Conservation (phyloP, 1,284 basidiomycete genomes). For the Inonotus obliquus region DNA sequence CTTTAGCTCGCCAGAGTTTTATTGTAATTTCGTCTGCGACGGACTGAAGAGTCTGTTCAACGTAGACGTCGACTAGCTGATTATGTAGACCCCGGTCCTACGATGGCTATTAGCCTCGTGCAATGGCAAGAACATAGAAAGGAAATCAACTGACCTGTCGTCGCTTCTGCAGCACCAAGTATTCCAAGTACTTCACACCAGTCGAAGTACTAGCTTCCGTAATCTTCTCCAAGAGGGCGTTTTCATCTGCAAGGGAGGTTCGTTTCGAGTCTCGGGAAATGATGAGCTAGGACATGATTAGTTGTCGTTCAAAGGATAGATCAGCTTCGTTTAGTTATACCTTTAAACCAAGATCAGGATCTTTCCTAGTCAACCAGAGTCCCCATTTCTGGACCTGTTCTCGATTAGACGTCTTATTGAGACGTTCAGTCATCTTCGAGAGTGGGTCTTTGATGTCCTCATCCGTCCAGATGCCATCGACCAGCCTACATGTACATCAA, state of each 20-base stretch:
- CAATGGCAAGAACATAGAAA: neutral
- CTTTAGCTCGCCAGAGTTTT: slow-evolving; percentile 71
- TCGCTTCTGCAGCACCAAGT: slow-evolving; percentile 68
- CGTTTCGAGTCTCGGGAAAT: slow-evolving; percentile 49
- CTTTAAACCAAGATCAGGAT: slow-evolving; percentile 67
- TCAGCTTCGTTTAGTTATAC: slow-evolving; percentile 43
- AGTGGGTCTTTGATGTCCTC: slow-evolving; percentile 65
- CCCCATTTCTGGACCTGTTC: slow-evolving; percentile 68
- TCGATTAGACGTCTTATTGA: slow-evolving; percentile 58
- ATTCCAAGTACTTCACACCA: slow-evolving; percentile 72
- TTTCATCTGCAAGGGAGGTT: slow-evolving; percentile 48
- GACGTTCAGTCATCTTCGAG: slow-evolving; percentile 58
- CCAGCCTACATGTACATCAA: slow-evolving; percentile 45
- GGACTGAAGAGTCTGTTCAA: slow-evolving; percentile 49
- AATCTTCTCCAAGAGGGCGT: slow-evolving; percentile 50
- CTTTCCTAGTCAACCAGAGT: slow-evolving; percentile 72
- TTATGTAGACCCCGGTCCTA: slow-evolving; percentile 58
- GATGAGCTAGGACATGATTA: slow-evolving; percentile 41
- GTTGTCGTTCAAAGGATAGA: neutral
- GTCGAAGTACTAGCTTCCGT: slow-evolving; percentile 50
- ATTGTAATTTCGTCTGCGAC: slow-evolving; percentile 45
- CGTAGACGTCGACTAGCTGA: slow-evolving; percentile 50
- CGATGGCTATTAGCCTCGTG: neutral
- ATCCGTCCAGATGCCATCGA: slow-evolving; percentile 67
- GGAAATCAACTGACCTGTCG: slow-evolving; percentile 47